phyloP scores from a whole-genome alignment of 805 yeast species.

The Saturnispora sanitii region DNA sequence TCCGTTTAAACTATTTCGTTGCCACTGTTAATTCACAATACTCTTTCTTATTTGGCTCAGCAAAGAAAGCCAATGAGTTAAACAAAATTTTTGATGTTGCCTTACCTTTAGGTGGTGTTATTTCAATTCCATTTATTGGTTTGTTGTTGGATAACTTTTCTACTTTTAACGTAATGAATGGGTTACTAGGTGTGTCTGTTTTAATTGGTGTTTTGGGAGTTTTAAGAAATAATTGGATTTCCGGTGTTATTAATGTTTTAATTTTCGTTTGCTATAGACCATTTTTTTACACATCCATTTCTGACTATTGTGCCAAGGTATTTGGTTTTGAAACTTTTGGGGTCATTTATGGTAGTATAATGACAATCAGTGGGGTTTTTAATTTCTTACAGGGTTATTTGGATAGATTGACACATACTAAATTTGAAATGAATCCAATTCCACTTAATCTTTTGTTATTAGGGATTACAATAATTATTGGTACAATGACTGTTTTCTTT shows the following conservation, averaged over 20 bases:
- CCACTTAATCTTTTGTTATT: slow-evolving; percentile 38
- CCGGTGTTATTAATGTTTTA: slow-evolving; percentile 37
- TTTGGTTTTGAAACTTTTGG: slow-evolving; percentile 57
- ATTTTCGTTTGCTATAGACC: slow-evolving; percentile 47
- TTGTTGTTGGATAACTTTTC: slow-evolving; percentile 39
- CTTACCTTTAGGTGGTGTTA: slow-evolving; percentile 46
- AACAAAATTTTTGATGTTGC: slow-evolving; percentile 43
- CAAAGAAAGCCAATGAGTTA: slow-evolving; percentile 29
- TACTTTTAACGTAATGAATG: slow-evolving; percentile 34
- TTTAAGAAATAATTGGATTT: slow-evolving; percentile 27
- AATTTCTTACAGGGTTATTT: slow-evolving; percentile 39
- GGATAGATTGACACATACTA: slow-evolving; percentile 41
- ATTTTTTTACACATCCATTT: slow-evolving; percentile 46
- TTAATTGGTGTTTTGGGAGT: slow-evolving; percentile 41
- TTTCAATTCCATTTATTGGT: slow-evolving; percentile 47
- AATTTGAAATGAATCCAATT: slow-evolving; percentile 44
- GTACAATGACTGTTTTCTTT: slow-evolving; percentile 32
- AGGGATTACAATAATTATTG: slow-evolving; percentile 32
- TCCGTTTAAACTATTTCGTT: slow-evolving; percentile 47
- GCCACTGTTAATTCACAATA: slow-evolving; percentile 51
- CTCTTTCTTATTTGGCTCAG: slow-evolving; percentile 34
- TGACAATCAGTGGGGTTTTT: slow-evolving; percentile 42
- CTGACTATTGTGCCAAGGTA: slow-evolving; percentile 52
- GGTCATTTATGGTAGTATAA: slow-evolving; percentile 46
- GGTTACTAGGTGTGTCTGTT: slow-evolving; percentile 33